Evolutionary conservation across 2,329 filamentous ascomycete species (phyloP), one percentile per base, ranked within the genome.

Genomic region (Fusarium sublunatum): DNA sequence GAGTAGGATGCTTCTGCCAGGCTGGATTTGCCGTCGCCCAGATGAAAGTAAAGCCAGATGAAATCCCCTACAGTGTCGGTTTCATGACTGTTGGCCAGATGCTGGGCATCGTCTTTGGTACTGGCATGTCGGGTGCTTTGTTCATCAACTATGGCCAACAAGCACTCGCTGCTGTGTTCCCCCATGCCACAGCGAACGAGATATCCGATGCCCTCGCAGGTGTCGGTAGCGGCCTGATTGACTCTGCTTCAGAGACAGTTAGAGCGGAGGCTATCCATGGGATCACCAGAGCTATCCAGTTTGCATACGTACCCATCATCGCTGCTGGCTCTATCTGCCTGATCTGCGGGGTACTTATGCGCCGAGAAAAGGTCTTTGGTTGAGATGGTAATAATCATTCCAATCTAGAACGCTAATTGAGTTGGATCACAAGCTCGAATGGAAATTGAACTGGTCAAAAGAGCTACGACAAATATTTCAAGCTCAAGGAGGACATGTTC

Each of bases 21-120:
- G 50, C 50, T 6, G 54, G 54, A 1, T 54, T 58, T 25, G 54
- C 54, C 1, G 50, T 58, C 6, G 42, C 54, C 1, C 54, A 58
- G 43, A 58, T 58, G 54, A 58, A 58, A 34, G 54, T 58, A 0
- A 12, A 48, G 2, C 22, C 54, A 2, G 22, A 11, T 9, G 54
- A 58, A 9, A 49, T 58, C 2, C 50, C 54, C 4, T 54, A 54
- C 7, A 58, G 50, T n/a, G 54, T 58, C 19, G 50, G 54, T 3
- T 58, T 58, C 10, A 58, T 58, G 54, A 58, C 54, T 12, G 54
- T 54, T 19, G 54, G 54, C 2, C 54, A 58, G 10, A 58, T 58
- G 54, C 29, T 54, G 4, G 54, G 54, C 7, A 58, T 58, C 2
- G 54, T 58, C 2, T 58, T 58, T 10, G 54, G 54, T 0, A 58